Conservation (phyloP, 1,139 yeast species). For the Meyerozyma sp. region DNA sequence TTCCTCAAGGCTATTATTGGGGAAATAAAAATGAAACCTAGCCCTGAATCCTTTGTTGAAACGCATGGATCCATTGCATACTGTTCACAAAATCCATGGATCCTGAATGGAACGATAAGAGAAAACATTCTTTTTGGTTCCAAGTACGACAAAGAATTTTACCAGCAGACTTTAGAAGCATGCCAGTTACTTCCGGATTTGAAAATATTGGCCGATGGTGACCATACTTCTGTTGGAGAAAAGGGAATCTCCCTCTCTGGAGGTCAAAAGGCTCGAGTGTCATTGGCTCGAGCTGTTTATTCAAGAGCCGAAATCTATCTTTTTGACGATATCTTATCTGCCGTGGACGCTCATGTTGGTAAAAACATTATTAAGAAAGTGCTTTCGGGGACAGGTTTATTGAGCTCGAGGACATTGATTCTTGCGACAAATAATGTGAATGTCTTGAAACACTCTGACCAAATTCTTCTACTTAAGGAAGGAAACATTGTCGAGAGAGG, state of each 20-base stretch:
- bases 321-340: slow-evolving; percentile 21
- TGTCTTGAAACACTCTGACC: slow-evolving; percentile 25
- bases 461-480: slow-evolving; percentile 25
- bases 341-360: slow-evolving; percentile 23
- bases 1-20: slow-evolving; percentile 20
- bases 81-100: slow-evolving; percentile 20
- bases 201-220: slow-evolving; percentile 19
- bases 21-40: slow-evolving; percentile 13
- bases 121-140: slow-evolving; percentile 21
- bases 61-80: slow-evolving; percentile 21
- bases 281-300: slow-evolving; percentile 22
- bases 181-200: slow-evolving; percentile 18
- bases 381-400: slow-evolving; percentile 17
- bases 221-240: slow-evolving; percentile 20
- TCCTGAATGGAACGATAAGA: slow-evolving; percentile 17
- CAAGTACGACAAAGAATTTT: slow-evolving; percentile 14
- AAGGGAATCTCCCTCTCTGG: slow-evolving; percentile 24
- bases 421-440: slow-evolving; percentile 26
- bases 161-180: slow-evolving; percentile 15
- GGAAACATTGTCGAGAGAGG: slow-evolving; percentile 26
- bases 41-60: slow-evolving; percentile 4
- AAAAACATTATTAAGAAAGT: slow-evolving; percentile 19
- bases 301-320: slow-evolving; percentile 18
- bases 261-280: slow-evolving; percentile 22
- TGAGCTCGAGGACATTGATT: slow-evolving; percentile 21